These are phyloP conservation scores for Rachicladosporium sp. DNA, from an alignment of 2,329 filamentous ascomycete species.

Conservation along the genomic window DNA sequence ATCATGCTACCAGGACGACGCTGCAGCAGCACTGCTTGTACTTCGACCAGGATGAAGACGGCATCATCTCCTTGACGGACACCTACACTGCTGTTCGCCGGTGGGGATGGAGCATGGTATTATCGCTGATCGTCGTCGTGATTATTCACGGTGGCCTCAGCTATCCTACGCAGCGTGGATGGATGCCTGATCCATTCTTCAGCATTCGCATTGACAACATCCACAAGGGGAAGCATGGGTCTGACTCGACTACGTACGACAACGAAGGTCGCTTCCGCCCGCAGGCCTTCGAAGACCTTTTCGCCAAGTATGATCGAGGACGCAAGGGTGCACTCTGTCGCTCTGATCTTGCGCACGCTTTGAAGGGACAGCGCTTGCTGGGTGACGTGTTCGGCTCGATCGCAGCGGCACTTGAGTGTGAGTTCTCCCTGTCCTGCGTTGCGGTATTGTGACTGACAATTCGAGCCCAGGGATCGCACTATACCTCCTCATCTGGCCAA, in stretches of 20 bases:
- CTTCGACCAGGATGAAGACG: slow-evolving; percentile 41
- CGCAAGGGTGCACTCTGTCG: slow-evolving; percentile 28
- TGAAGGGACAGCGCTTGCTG: slow-evolving; percentile 30
- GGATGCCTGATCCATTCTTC: slow-evolving; percentile 34
- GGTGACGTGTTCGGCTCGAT: slow-evolving; percentile 36
- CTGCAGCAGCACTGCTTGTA: slow-evolving; percentile 42
- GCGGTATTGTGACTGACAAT: not conserved
- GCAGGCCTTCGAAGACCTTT: slow-evolving; percentile 37
- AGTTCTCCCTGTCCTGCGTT: slow-evolving; percentile 1
- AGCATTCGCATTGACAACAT: slow-evolving; percentile 29
- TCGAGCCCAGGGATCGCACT: slow-evolving; percentile 31
- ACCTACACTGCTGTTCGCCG: slow-evolving; percentile 37
- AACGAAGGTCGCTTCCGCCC: slow-evolving; percentile 34
- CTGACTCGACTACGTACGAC: slow-evolving; percentile 32
- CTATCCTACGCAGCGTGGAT: slow-evolving; percentile 32
- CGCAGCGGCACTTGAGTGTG: slow-evolving; percentile 34
- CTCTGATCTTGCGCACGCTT: slow-evolving; percentile 26
- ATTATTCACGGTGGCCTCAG: slow-evolving; percentile 40
- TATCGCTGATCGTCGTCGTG: slow-evolving; percentile 32
- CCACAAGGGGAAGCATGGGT: slow-evolving; percentile 33
- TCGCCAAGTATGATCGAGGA: slow-evolving; percentile 32
- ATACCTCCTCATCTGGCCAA: slow-evolving; percentile 43
- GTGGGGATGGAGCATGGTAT: slow-evolving; percentile 33
- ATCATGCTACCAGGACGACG: too few relatives aligned
- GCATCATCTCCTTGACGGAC: slow-evolving; percentile 35